Evolutionary conservation across 441 rosid genomes (phyloP).

Genomic region (Syzygium syzygioides): DNA sequence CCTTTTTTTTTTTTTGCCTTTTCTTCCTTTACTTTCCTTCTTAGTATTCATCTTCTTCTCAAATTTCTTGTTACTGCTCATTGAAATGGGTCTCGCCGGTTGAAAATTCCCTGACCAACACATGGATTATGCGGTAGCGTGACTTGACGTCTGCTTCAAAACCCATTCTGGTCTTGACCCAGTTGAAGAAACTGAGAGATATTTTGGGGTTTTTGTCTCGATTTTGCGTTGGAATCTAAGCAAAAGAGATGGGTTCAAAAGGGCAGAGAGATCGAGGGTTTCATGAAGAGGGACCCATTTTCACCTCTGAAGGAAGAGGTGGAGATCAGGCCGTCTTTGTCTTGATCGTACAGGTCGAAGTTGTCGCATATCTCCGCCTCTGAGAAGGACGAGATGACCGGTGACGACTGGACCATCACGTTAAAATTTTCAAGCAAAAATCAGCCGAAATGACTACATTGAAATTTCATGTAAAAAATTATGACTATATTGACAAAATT

Average conservation of each 20-base stretch:
- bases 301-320: background rate
- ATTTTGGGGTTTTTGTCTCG: too few species aligned
- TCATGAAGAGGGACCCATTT: background rate
- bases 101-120: background rate
- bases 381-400: background rate
- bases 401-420: accelerated
- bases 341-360: background rate
- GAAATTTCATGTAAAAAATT: background rate
- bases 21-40: background rate
- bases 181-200: background rate
- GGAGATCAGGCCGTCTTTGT: background rate
- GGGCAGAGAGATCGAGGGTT: background rate
- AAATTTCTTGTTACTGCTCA: background rate
- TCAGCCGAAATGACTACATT: background rate
- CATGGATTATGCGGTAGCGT: background rate
- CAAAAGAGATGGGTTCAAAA: background rate
- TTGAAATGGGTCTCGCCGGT: background rate
- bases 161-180: background rate
- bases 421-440: background rate
- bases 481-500: background rate
- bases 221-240: too few species aligned
- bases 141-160: background rate
- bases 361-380: background rate
- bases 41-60: background rate
- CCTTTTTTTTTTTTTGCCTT: too few species aligned